Percentiles rank a stretch among this genome's conserved stretches.
Evolutionary conservation across 2,329 filamentous ascomycete genomes (phyloP).

Genomic region (Kalmusia sp.): DNA sequence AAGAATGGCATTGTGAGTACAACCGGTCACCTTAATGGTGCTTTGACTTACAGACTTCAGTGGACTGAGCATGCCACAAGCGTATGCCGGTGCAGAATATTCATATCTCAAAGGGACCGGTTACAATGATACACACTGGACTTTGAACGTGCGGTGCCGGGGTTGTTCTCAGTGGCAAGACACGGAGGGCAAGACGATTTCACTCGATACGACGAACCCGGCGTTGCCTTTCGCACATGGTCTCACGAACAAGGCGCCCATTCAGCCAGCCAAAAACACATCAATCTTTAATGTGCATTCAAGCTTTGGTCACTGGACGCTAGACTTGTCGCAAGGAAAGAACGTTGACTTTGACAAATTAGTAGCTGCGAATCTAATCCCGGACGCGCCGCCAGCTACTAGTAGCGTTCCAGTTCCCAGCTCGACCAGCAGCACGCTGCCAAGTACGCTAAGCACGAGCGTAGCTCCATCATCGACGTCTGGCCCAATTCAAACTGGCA

Average conservation of each 20-base stretch:
- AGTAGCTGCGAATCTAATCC: constrained; percentile 30
- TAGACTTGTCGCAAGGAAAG: constrained; percentile 32
- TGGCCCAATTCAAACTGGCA: constrained; percentile 22
- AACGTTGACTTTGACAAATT: constrained; percentile 33
- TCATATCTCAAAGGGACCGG: constrained; percentile 40
- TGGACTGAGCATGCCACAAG: constrained; percentile 37
- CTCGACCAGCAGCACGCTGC: constrained; percentile 14
- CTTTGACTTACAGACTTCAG: constrained; percentile 20
- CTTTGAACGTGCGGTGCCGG: constrained; percentile 36
- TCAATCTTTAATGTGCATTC: constrained; percentile 41
- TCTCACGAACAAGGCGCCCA: constrained; percentile 23
- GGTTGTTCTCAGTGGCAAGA: constrained; percentile 40
- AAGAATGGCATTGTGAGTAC: constrained; percentile 55
- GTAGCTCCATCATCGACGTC: constrained; percentile 16
- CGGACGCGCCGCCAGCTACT: constrained; percentile 20
- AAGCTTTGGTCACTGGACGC: constrained; percentile 33
- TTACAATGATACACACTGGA: constrained; percentile 41
- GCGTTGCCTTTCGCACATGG: constrained; percentile 34
- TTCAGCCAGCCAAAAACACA: constrained; percentile 37
- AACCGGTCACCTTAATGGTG: background rate
- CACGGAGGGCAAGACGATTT: constrained; percentile 30
- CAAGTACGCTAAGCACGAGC: constrained; percentile 25
- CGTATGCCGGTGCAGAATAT: constrained; percentile 34
- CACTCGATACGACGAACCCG: constrained; percentile 24
- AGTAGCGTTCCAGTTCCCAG: constrained; percentile 7